phyloP scores from a whole-genome alignment of 2,329 filamentous ascomycete species.

The Cyclaneusma minus region DNA sequence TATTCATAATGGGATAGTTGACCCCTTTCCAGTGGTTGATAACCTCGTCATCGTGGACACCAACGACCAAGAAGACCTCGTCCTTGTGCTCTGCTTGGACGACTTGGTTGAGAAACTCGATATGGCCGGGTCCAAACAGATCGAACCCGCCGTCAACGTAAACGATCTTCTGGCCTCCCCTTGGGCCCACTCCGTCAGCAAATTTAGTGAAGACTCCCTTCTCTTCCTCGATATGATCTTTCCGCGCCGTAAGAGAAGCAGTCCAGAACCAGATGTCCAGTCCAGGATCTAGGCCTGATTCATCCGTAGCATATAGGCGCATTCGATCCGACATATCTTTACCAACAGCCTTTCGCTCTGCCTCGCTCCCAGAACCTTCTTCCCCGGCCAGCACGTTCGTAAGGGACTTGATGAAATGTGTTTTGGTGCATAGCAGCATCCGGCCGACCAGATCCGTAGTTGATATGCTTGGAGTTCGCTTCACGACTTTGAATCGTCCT shows the following conservation, averaged over 20 bases:
- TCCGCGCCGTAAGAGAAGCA: conserved; percentile 24
- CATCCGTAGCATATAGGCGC: conserved; percentile 73
- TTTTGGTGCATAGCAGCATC: conserved; percentile 92
- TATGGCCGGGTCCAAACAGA: conserved; percentile 91
- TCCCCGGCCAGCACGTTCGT: conserved; percentile 50
- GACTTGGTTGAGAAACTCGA: conserved; percentile 79
- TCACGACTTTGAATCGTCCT: conserved; percentile 88
- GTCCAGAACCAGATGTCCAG: conserved; percentile 79
- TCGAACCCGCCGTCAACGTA: conserved; percentile 97
- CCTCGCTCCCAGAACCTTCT: conserved; percentile 54
- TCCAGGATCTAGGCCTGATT: conserved; percentile 62
- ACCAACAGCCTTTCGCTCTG: conserved; percentile 49
- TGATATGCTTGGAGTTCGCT: conserved; percentile 88
- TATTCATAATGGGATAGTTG: conserved; percentile 99
- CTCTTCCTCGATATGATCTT: conserved; percentile 32
- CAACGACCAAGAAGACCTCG: conserved; percentile 72
- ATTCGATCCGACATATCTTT: conserved; percentile 63
- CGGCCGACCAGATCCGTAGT: conserved; percentile 96
- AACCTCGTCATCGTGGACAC: conserved; percentile 85
- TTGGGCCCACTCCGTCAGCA: conserved; percentile 55
- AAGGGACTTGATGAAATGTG: conserved; percentile 79
- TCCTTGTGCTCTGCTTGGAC: conserved; percentile 53
- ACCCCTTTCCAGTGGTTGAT: conserved; percentile 95
- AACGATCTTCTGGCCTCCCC: conserved; percentile 67
- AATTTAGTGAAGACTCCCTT: conserved; percentile 51